Conservation (phyloP, 2,329 filamentous ascomycete species). For the Gnomoniopsis sp. region DNA sequence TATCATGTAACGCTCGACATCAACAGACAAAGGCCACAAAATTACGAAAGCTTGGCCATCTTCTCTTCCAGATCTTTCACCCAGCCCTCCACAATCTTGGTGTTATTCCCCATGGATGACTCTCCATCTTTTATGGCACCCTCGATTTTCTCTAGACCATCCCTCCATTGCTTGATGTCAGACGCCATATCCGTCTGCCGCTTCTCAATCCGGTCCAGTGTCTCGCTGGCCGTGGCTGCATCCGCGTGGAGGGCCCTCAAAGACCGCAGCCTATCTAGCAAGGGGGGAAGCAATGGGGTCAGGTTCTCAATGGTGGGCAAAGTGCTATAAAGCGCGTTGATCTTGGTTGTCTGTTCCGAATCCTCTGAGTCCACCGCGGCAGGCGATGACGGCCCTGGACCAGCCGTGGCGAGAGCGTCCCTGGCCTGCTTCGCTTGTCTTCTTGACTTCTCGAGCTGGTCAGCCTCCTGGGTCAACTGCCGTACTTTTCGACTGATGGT, state of each 20-base stretch:
- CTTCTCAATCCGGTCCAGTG: constrained; percentile 72
- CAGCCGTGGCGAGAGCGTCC: constrained; percentile 51
- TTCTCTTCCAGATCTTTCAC: constrained; percentile 81
- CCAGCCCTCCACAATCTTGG: constrained; percentile 83
- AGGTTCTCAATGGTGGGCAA: constrained; percentile 85
- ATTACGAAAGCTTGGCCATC: constrained; percentile 56
- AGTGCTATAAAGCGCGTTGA: constrained; percentile 87
- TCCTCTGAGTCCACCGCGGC: constrained; percentile 42
- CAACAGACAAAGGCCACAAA: constrained; percentile 14
- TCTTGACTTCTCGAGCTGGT: constrained; percentile 64
- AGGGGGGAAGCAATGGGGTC: constrained; percentile 76
- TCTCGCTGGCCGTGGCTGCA: constrained; percentile 76
- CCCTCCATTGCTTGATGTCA: constrained; percentile 54
- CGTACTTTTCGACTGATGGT: constrained; percentile 67
- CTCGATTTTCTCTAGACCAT: constrained; percentile 20
- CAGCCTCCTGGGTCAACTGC: constrained; percentile 68
- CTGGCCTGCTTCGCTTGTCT: constrained; percentile 60
- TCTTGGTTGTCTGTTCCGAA: constrained; percentile 75
- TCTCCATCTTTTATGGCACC: constrained; percentile 68
- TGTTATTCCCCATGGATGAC: constrained; percentile 70
- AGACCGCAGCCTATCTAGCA: constrained; percentile 82
- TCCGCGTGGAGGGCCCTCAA: constrained; percentile 82
- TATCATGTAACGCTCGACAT: constrained; percentile 32
- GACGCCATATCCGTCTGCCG: constrained; percentile 77
- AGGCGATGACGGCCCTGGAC: constrained; percentile 21